phyloP scores from a whole-genome alignment of 177 flowering plant genomes.

The Vitis hybrid region DNA sequence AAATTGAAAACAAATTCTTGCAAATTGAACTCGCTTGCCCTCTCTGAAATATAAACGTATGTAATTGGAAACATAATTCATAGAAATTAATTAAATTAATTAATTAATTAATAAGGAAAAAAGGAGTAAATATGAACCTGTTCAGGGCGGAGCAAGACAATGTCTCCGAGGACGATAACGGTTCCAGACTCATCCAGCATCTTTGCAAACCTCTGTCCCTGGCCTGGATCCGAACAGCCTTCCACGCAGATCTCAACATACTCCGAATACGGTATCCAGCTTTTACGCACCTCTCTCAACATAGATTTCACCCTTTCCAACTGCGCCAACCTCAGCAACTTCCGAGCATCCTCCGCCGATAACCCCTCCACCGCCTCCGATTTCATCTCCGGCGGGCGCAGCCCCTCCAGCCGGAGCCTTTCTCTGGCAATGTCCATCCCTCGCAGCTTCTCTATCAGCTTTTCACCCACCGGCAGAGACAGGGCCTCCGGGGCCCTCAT shows the following conservation, averaged over 20 bases:
- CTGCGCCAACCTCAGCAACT: constrained; percentile 49
- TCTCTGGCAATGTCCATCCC: constrained; percentile 39
- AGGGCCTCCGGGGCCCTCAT: constrained; percentile 19
- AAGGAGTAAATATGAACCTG: constrained; percentile 38
- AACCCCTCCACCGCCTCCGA: constrained; percentile 22
- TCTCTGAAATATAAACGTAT: neutral
- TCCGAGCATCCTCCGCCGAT: constrained; percentile 49
- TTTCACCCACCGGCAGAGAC: constrained; percentile 25
- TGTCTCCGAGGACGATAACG: constrained; percentile 57
- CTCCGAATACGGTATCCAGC: constrained; percentile 41
- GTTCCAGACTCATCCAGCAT: constrained; percentile 56
- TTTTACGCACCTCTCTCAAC: constrained; percentile 35
- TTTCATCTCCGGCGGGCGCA: constrained; percentile 28
- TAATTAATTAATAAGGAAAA: neutral
- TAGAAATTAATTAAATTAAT: neutral
- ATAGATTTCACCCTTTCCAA: constrained; percentile 50
- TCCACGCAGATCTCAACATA: constrained; percentile 49
- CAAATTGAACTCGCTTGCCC: neutral
- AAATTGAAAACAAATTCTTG: neutral
- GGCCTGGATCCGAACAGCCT: constrained; percentile 32
- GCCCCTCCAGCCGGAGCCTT: constrained; percentile 43
- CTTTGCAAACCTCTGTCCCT: constrained; percentile 44
- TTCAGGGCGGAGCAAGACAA: constrained; percentile 54
- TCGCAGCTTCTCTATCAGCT: constrained; percentile 37
- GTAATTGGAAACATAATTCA: constrained; percentile 1